These are phyloP conservation scores for Mortierella sp. DNA, from an alignment of 371 early-diverging fungal species.

Conservation along the genomic window DNA sequence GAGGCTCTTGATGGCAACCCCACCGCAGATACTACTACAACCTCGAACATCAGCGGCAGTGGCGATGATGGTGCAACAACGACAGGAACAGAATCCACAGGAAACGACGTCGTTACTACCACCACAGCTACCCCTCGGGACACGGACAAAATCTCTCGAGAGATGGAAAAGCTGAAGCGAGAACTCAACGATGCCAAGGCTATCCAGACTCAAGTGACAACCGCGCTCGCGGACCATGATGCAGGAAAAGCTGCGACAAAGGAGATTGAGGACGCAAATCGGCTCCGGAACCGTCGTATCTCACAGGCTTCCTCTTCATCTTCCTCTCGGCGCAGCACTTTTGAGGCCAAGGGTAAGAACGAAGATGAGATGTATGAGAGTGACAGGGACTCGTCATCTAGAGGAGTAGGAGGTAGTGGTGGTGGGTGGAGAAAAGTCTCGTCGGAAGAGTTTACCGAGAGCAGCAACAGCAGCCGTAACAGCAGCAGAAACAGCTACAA, in stretches of 20 bases:
- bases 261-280: not conserved
- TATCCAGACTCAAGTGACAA: not conserved
- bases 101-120: not conserved
- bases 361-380: not conserved
- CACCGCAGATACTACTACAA: not conserved
- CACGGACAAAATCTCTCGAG: not conserved
- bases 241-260: not conserved
- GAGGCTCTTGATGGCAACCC: not conserved
- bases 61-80: not conserved
- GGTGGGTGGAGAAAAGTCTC: conserved; percentile 6
- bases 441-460: not conserved
- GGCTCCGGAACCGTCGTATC: conserved; percentile 1
- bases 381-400: not conserved
- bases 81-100: not conserved
- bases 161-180: not conserved
- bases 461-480: not conserved
- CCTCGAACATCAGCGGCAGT: not conserved
- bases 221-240: not conserved
- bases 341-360: not conserved
- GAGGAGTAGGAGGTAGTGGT: not conserved
- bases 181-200: not conserved
- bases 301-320: not conserved
- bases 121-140: too few species aligned
- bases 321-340: not conserved
- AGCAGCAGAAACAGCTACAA: not conserved